Evolutionary conservation across 2,329 filamentous ascomycete species (phyloP), one percentile per base, ranked within the genome.

Genomic region (Hymenoscyphus albidus): DNA sequence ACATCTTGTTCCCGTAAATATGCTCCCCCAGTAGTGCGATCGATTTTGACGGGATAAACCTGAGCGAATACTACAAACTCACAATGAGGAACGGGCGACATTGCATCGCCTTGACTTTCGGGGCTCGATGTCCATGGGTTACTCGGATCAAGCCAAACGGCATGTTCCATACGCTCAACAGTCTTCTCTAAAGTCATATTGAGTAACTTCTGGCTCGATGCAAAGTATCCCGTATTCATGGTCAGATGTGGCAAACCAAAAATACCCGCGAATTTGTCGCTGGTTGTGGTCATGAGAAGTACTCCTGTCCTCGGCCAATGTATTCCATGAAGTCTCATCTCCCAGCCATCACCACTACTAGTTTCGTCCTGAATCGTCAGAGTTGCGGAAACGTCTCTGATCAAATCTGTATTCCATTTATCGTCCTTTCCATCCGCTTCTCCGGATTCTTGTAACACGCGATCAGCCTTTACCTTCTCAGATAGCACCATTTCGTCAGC

Each of bases 191-290:
- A 80, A 0, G 91, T 93, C 68, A 84, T 81, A 71, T 94, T 91
- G 42, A 98, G 80, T 16, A 96, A 79, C 60, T 80, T 79, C 73
- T 88, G 76, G 78, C 86, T 82, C 66, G 84, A 82, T 73, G 78
- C 75, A 73, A 83, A 87, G 59, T 85, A 80, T 3, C 79, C 78
- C 27, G 79, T 73, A 5, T 82, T 84, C 16, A 91, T 83, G 0
- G 90, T 82, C 61, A 99, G 83, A 76, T 98, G 93, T 32, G 95
- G 93, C 58, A 98, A 80, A 2, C 88, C 90, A 75, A 96, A 96
- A 63, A 98, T 88, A 55, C 95, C 93, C n/a, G 89, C 87, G 73
- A 95, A 95, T 79, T 96, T 97, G 74, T 97, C 91, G 76, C 93
- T 97, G 58, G 93, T 94, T 0, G 94, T 97, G 1, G 90, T 91